Evolutionary conservation across 345 rosid species (phyloP).

Genomic region (Eucalyptus viminalis): DNA sequence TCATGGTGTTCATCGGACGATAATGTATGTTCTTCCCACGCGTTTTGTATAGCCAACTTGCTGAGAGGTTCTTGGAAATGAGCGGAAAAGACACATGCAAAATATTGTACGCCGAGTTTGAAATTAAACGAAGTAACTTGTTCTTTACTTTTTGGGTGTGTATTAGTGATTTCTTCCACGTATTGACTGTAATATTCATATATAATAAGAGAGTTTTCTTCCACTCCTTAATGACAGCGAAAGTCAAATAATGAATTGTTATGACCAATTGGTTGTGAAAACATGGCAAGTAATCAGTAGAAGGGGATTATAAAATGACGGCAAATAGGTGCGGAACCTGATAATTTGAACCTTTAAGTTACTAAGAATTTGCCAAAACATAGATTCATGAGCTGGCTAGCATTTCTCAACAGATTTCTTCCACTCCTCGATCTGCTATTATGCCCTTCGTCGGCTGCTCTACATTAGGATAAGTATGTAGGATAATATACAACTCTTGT

Average conservation of each 20-base stretch:
- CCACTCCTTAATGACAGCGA: not conserved
- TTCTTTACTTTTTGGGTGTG: not conserved
- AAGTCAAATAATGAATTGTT: not conserved
- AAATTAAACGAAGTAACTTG: not conserved
- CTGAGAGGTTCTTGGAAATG: not conserved
- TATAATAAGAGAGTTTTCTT: not conserved
- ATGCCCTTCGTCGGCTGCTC: not conserved
- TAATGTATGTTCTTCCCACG: not conserved
- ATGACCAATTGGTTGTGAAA: not conserved
- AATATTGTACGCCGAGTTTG: not conserved
- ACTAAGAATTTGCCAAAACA: not conserved
- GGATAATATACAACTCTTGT: not conserved
- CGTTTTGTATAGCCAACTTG: not conserved
- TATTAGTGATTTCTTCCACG: not conserved
- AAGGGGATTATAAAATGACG: not conserved
- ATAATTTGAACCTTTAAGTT: not conserved
- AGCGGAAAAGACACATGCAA: not conserved
- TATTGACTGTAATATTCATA: not conserved
- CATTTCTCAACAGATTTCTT: not conserved
- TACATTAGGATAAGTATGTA: not conserved
- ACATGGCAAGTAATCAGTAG: not conserved
- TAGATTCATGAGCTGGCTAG: not conserved
- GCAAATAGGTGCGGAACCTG: not conserved
- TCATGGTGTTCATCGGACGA: not conserved
- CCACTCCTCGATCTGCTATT: not conserved